Evolutionary conservation across 2,329 filamentous ascomycete species (phyloP).

Genomic region (Leptodontidium sp.): DNA sequence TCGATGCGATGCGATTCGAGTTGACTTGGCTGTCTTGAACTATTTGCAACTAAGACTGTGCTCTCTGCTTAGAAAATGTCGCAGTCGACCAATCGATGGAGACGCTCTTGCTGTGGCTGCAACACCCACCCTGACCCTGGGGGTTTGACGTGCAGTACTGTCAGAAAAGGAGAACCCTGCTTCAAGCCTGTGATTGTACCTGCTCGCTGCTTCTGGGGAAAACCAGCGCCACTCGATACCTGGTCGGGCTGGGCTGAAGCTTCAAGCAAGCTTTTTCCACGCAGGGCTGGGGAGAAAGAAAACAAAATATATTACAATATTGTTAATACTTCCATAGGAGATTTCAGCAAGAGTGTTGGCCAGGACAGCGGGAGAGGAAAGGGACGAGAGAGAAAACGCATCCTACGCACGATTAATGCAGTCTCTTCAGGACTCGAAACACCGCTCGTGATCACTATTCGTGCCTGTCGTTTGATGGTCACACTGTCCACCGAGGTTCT

Average conservation of each 20-base stretch:
- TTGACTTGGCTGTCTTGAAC: constrained; percentile 19
- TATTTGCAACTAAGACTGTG: constrained; percentile 11
- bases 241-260: no score
- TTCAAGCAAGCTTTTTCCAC: constrained; percentile 3
- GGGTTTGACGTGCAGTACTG: constrained; percentile 15
- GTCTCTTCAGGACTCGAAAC: constrained; percentile 26
- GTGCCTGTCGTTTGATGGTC: constrained; percentile 25
- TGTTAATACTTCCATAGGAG: background rate
- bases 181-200: background rate
- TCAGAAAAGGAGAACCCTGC: constrained; percentile 20
- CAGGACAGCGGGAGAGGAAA: background rate
- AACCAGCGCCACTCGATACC: background rate
- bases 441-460: constrained; percentile 29
- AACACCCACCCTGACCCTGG: constrained; percentile 12
- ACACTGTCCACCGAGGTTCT: constrained; percentile 17
- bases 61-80: constrained; percentile 2
- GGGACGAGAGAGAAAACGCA: background rate
- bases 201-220: background rate
- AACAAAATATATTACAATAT: background rate
- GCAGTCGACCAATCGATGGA: background rate
- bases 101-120: constrained; percentile 9
- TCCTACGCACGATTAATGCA: background rate
- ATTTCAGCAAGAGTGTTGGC: background rate
- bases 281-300: background rate
- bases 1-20: constrained; percentile 3